A percentile compares a stretch with the other conserved stretches of the same genome.
Evolutionary conservation across 2,329 filamentous ascomycete genomes (phyloP).

Genomic region (Microdochium nivale): DNA sequence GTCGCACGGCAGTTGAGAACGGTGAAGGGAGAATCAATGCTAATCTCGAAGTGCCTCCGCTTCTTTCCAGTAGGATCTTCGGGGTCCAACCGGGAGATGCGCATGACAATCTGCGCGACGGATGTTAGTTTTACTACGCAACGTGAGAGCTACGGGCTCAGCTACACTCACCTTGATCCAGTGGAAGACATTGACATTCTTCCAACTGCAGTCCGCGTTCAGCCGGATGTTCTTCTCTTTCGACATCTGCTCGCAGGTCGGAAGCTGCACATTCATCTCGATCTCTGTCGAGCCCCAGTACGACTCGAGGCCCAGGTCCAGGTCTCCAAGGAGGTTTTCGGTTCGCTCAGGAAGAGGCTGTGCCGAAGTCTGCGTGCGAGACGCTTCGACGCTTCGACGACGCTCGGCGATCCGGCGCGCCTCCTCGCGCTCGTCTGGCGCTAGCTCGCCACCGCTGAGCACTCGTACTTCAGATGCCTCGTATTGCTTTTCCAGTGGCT

Average conservation of each 20-base stretch:
- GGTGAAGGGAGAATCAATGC: constrained; percentile 90
- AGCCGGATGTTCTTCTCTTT: constrained; percentile 58
- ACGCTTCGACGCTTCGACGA: constrained; percentile 46
- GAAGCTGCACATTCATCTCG: constrained; percentile 87
- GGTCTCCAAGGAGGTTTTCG: constrained; percentile 72
- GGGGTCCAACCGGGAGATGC: constrained; percentile 75
- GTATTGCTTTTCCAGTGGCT: constrained; percentile 63
- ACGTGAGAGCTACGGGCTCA: not conserved
- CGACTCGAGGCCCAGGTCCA: constrained; percentile 60
- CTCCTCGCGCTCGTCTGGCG: constrained; percentile 34
- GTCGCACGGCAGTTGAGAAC: constrained; percentile 91
- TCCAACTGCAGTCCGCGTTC: constrained; percentile 88
- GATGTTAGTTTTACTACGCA: constrained; percentile 2
- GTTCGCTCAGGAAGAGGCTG: constrained; percentile 39
- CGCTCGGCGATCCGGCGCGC: constrained; percentile 36
- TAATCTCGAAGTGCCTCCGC: constrained; percentile 87
- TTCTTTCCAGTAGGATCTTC: constrained; percentile 64
- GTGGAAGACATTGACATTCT: constrained; percentile 88
- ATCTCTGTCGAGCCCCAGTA: constrained; percentile 86
- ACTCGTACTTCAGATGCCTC: constrained; percentile 69
- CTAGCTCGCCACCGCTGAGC: constrained; percentile 71
- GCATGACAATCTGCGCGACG: constrained; percentile 68
- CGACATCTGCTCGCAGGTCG: constrained; percentile 79
- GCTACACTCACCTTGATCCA: constrained; percentile 74
- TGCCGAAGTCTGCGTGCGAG: constrained; percentile 27